These are phyloP conservation scores for Ceratocystis diversiconidia DNA, from an alignment of 2,329 filamentous ascomycete genomes.

Conservation along the genomic window DNA sequence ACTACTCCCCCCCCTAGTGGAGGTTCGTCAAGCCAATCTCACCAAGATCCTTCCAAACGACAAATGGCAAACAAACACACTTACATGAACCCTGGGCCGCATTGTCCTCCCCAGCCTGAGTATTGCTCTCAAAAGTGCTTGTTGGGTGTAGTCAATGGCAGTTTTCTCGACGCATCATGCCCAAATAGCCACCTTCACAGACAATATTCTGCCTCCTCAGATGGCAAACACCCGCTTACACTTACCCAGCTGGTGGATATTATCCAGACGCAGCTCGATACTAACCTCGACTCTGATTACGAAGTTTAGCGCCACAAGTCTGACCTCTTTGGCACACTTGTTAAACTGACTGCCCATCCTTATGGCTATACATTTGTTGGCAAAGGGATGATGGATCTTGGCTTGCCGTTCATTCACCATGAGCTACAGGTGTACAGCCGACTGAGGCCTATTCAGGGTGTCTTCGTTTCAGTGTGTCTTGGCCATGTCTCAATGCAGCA, in stretches of 20 bases:
- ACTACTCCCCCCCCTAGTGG: neutral
- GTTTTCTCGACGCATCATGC: no score
- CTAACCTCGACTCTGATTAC: neutral
- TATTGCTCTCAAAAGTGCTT: conserved; percentile 1
- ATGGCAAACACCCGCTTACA: neutral
- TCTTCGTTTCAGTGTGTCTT: neutral
- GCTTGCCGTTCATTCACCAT: neutral
- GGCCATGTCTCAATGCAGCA: neutral
- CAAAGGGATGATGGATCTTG: neutral
- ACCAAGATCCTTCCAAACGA: neutral
- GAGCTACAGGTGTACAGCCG: neutral
- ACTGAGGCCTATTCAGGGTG: neutral
- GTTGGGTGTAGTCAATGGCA: neutral
- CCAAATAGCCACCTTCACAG: no score
- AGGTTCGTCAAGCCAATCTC: neutral
- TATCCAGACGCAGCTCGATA: neutral
- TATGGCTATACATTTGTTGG: conserved; percentile 4
- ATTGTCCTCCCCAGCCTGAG: neutral
- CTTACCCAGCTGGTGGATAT: neutral
- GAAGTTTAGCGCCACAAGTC: neutral
- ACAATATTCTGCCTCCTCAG: no score
- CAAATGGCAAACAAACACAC: neutral
- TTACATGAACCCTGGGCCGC: neutral
- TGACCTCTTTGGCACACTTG: neutral
- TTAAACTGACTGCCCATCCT: conserved; percentile 3